A percentile compares a stretch with the other conserved stretches of the same genome.
phyloP scores from a whole-genome alignment of 108 stramenopile genomes.

The Pseudonitzschia multistriata region DNA sequence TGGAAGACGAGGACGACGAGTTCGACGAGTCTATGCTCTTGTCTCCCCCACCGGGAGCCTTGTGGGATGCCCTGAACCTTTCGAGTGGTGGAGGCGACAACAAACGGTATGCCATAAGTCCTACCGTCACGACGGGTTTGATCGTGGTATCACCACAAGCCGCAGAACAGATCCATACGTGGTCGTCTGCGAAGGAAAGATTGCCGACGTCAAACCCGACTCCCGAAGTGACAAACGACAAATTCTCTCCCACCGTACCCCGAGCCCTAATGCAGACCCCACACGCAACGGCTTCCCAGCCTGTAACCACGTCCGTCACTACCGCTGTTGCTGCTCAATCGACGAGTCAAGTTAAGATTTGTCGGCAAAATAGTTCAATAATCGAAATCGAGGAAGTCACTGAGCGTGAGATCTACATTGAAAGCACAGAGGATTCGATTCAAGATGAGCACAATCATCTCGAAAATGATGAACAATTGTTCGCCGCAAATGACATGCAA shows the following conservation, averaged over 20 bases:
- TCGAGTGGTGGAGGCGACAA: constrained; percentile 14
- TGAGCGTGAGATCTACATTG: not conserved
- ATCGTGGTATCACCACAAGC: constrained; percentile 33
- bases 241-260: constrained; percentile 7
- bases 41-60: constrained; percentile 31
- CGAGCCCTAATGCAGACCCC: constrained; percentile 7
- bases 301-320: not conserved
- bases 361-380: not conserved
- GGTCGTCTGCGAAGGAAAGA: constrained; percentile 19
- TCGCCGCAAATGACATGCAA: not conserved
- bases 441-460: not conserved
- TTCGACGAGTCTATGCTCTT: constrained; percentile 38
- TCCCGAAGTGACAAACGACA: not conserved
- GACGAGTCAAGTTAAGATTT: not conserved
- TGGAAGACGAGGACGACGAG: constrained; percentile 16
- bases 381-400: not conserved
- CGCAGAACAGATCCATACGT: constrained; percentile 20
- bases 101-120: not conserved
- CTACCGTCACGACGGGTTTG: constrained; percentile 22
- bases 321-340: not conserved
- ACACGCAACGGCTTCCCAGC: not conserved
- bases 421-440: not conserved
- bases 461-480: not conserved
- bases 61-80: constrained; percentile 28
- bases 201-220: not conserved